Base-by-base conservation (phyloP, 371 early-diverging fungal species). In the Rhizopus arrhizus region DNA sequence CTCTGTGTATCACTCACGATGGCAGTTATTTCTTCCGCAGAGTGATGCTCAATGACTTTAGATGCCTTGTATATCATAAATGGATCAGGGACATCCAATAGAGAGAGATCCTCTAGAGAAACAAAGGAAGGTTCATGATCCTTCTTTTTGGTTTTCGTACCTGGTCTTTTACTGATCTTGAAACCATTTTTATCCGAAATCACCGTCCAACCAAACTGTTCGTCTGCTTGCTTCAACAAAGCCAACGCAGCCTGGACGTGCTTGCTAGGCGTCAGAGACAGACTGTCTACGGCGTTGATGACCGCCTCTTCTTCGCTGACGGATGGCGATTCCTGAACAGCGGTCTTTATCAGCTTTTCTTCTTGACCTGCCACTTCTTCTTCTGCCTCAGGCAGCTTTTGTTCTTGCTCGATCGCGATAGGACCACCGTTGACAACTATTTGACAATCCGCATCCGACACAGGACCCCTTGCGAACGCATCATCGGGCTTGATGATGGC, bases 31-130 rank as follows among this genome's bases (percentile, higher is more conserved):
- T 85, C 85, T 38, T 83, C 85, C 29, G 80, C 43, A 5, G 85
- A 85, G 52, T 80, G 83, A 13, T 78, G 71, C 50, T 85, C 85
- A 40, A 85, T 82, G 10, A 85, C 83, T 48, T 82, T 83, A 28
- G 80, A 70, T 0, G 79, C 84, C 34, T 80, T 78, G 56, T 81
- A 74, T 11, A 82, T 66, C 53, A 79, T 72, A 4, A 77, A 80
- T n/a, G 81, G 80, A 2, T 83, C 81, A 10, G 78, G 76, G 0
- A 85, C 78, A 5, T 74, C 69, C 2, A 72, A 41, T 9, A 8
- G 34, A 8, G 7, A 50, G 1, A 38, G 3, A 10, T 48, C 31
- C 31, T 48, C 9, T 16, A 54, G 6, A 46, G 16, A 48, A 5
- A 43, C 15, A 15, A 43, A 43, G 8, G 43, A n/a, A 5, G 48